Evolutionary conservation across 441 rosid species (phyloP).

Genomic region (Sinapis alba): DNA sequence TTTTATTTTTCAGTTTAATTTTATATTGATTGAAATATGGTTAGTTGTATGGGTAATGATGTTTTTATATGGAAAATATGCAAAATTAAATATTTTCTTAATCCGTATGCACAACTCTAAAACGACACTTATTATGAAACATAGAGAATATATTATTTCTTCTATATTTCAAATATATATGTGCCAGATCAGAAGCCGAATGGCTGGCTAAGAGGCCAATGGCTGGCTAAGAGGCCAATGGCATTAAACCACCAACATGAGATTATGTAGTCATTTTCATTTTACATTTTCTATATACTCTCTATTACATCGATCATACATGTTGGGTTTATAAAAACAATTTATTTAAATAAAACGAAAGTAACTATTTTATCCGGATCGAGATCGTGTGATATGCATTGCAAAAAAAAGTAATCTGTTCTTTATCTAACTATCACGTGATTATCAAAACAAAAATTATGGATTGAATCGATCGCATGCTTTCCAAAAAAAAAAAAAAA

Average conservation of each 20-base stretch:
- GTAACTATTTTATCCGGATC: neutral
- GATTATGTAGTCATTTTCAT: neutral
- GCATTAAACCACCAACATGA: neutral
- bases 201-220: neutral
- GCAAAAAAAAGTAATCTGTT: neutral
- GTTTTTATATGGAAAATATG: no score
- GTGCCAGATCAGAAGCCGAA: constrained; percentile 5
- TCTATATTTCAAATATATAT: neutral
- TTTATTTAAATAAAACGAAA: neutral
- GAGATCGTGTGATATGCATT: neutral
- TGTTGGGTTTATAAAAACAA: neutral
- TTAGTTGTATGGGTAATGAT: no score
- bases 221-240: no score
- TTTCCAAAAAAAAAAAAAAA: neutral
- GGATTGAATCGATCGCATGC: neutral
- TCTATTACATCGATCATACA: constrained; percentile 4
- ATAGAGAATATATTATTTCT: neutral
- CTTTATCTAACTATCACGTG: constrained; percentile 2
- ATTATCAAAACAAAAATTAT: neutral
- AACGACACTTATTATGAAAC: no score
- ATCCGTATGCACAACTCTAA: no score
- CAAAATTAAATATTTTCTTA: no score
- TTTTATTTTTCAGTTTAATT: no score
- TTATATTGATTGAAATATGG: no score
- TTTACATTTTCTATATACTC: neutral